Base-by-base conservation (phyloP, 805 yeast species). In the Saccharomyces kudriavzevii region DNA sequence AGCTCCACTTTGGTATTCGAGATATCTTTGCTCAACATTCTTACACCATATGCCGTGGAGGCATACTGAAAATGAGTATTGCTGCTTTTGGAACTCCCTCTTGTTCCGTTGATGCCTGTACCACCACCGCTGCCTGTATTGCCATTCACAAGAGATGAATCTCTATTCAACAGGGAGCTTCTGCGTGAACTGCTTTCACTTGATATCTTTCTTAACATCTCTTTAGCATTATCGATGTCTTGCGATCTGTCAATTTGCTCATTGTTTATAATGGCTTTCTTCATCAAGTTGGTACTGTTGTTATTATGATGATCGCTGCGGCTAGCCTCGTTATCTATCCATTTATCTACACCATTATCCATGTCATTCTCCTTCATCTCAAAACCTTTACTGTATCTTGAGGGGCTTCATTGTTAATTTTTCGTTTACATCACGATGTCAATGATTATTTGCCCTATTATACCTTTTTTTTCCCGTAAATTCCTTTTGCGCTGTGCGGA, bases 11-110 rank as follows among this genome's bases (percentile, higher is more conserved):
- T 84, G 3, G 91, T 87, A 58, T 81, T 81, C 51, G 82, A 77
- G 40, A 87, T 70, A 66, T 85, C 85, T 57, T 82, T 83, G n/a
- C 88, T 85, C 55, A 87, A 73, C 73, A 83, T 77, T 48, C 94
- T 75, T 5, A 87, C 91, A 2, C 89, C 90, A 65, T 86, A 85
- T 3, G 90, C 94, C 8, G 92, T 85, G 57, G 87, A 85, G 1
- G 90, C 88, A 60, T 86, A 71, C 62, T 85, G 86, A 8, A 87
- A 83, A 68, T 87, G 94, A 1, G 89, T 35, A 17, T 35, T 35
- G 4, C 43, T 35, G 17, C 43, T 35, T 24, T 35, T 35, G 4
- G 43, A 35, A 35, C 43, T 35, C 17, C 43, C 43, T 35, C 43
- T 35, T 17, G 43, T 35, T 8, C 24, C 43, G 4, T 35, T 35